Evolutionary conservation across 1,284 basidiomycete genomes (phyloP).

Genomic region (Entoloma clypeatum): DNA sequence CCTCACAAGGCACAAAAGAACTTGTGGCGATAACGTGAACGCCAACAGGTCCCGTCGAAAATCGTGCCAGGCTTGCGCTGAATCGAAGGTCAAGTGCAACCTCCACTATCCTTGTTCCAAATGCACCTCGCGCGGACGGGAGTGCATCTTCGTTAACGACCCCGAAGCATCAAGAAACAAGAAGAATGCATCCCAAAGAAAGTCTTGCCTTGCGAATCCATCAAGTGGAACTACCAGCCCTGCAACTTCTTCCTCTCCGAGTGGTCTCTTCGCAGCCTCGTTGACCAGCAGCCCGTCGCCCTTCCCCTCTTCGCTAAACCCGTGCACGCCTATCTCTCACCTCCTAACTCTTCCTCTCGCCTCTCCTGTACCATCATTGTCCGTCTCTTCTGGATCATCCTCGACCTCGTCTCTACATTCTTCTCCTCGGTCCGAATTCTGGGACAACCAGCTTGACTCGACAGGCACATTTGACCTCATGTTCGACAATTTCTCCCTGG

Average conservation of each 20-base stretch:
- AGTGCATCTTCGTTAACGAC: slow-evolving; percentile 57
- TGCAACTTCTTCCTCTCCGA: slow-evolving; percentile 7
- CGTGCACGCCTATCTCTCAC: slow-evolving; percentile 11
- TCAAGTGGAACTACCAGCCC: slow-evolving; percentile 11
- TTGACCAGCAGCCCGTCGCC: slow-evolving; percentile 14
- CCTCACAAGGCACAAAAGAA: slow-evolving; percentile 52
- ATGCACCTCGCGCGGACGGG: slow-evolving; percentile 54
- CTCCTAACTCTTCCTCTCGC: slow-evolving; percentile 13
- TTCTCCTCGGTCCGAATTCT: slow-evolving; percentile 33
- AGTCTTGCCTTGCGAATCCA: slow-evolving; percentile 12
- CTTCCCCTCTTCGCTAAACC: slow-evolving; percentile 10
- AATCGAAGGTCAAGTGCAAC: slow-evolving; percentile 70
- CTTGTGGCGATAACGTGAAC: slow-evolving; percentile 46
- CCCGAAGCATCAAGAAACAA: slow-evolving; percentile 38
- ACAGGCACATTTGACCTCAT: slow-evolving; percentile 25
- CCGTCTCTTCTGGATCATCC: slow-evolving; percentile 25
- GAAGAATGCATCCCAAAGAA: slow-evolving; percentile 29
- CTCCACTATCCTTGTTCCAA: slow-evolving; percentile 64
- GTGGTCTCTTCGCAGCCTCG: slow-evolving; percentile 12
- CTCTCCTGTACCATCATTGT: slow-evolving; percentile 12
- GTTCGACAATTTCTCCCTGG: slow-evolving; percentile 29
- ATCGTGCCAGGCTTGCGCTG: slow-evolving; percentile 56
- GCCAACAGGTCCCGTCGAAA: slow-evolving; percentile 45
- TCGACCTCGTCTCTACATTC: slow-evolving; percentile 31
- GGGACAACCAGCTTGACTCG: slow-evolving; percentile 26